phyloP scores from a whole-genome alignment of 306 rosid genomes.

The Vicia faba region DNA sequence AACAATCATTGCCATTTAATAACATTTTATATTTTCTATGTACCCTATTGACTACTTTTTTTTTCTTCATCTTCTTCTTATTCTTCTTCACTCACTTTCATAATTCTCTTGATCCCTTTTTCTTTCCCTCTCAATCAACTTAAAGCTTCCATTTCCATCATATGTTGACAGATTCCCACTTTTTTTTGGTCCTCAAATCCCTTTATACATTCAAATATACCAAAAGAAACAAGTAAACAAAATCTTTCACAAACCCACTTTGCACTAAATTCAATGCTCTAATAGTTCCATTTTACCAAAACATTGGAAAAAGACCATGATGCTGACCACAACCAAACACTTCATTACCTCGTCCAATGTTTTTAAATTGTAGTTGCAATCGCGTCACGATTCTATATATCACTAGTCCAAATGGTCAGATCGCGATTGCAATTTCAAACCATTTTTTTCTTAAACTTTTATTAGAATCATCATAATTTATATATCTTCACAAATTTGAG shows the following conservation, averaged over 20 bases:
- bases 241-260: conserved; percentile 66
- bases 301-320: conserved; percentile 18
- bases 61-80: not conserved
- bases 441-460: not conserved
- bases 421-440: not conserved
- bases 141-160: conserved; percentile 39
- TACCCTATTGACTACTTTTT: not conserved
- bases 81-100: conserved; percentile 3
- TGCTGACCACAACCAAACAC: conserved; percentile 31
- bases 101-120: not conserved
- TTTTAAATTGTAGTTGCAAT: not conserved
- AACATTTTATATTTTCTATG: not conserved
- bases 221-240: conserved; percentile 26
- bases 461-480: conserved; percentile 13
- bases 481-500: conserved; percentile 16
- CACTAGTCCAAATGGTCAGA: not conserved
- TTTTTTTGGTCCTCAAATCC: conserved; percentile 45
- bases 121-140: conserved; percentile 42
- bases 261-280: conserved; percentile 63
- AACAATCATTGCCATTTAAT: conserved; percentile 17
- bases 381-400: not conserved
- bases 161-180: conserved; percentile 42
- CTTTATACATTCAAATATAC: conserved; percentile 54
- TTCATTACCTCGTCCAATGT: not conserved
- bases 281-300: conserved; percentile 45